A percentile compares a stretch with the other conserved stretches of the same genome.
Evolutionary conservation across 2,329 filamentous ascomycete genomes (phyloP).

Genomic region (Monosporascus sp.): DNA sequence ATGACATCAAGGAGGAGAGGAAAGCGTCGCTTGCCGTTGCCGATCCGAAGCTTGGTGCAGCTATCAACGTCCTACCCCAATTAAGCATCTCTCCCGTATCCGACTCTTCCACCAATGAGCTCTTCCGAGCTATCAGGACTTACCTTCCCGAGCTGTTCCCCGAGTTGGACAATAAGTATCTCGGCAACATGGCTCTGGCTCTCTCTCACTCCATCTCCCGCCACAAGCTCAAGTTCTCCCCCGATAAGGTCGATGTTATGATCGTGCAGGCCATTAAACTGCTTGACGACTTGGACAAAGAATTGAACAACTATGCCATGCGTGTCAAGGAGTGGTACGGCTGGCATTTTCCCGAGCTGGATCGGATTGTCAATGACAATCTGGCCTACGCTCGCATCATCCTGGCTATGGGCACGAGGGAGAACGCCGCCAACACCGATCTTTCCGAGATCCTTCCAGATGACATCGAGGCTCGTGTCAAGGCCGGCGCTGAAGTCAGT

Average conservation of each 20-base stretch:
- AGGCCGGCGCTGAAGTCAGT: conserved; percentile 89
- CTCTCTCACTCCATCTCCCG: conserved; percentile 94
- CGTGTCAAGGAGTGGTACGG: conserved; percentile 99
- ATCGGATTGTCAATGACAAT: conserved; percentile 96
- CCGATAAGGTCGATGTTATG: conserved; percentile 99
- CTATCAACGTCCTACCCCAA: conserved; percentile 87
- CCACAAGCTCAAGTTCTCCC: conserved; percentile 97
- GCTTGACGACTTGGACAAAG: conserved; percentile 95
- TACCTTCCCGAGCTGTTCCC: conserved; percentile 88
- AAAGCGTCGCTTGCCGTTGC: conserved; percentile 92
- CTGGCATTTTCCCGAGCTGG: conserved; percentile 99
- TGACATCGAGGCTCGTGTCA: conserved; percentile 87
- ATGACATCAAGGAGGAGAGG: conserved; percentile 93
- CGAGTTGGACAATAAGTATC: conserved; percentile 75
- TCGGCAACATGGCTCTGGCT: conserved; percentile 92
- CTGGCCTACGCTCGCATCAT: conserved; percentile 88
- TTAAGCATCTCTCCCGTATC: conserved; percentile 79
- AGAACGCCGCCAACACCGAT: conserved; percentile 70
- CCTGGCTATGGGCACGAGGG: conserved; percentile 81
- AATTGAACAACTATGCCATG: conserved; percentile 98
- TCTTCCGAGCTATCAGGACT: conserved; percentile 91
- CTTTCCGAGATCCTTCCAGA: conserved; percentile 89
- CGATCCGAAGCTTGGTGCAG: conserved; percentile 84
- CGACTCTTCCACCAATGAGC: conserved; percentile 76
- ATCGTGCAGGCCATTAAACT: conserved; percentile 95